Evolutionary conservation across 2,329 filamentous ascomycete genomes (phyloP), one percentile per base, ranked within the genome.

Genomic region (Botrytis byssoidea): DNA sequence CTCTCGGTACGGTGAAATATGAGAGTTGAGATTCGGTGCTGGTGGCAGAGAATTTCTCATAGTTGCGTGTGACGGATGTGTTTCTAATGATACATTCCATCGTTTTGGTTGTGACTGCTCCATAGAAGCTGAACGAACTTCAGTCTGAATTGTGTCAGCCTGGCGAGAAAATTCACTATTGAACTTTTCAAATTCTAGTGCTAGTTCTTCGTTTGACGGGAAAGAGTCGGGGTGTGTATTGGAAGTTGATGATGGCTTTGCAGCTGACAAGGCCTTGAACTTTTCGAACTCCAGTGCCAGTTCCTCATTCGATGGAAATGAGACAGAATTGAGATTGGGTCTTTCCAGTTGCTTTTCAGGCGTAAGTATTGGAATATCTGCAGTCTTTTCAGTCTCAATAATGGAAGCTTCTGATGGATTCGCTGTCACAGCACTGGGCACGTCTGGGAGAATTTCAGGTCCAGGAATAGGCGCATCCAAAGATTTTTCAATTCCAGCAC

Each of bases 131-230:
- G 48, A 44, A 57, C 10, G 48, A 42, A 1, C 12, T 12, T 32
- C 35, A 8, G 57, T 42, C 7, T 44, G 48, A 6, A 57, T n/a
- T 7, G 25, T 42, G 48, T 40, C 37, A 25, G 4, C 29, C 10
- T 29, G 48, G 29, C 16, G 48, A 42, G n/a, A n/a, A 57, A 69
- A 69, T 1, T 37, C 48, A 69, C 9, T 29, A 20, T 59, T 69
- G 18, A 69, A 69, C 32, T 59, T 69, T n/a, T 69, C 37, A 16
- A 69, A 69, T n/a, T 69, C 48, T 48, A 57, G 18, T 69, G 66
- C 66, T 4, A 69, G 1, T 42, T 69, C 66, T 20, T 57, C 66
- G 20, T 69, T 57, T 18, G 66, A 69, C 20, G 66, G 66, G 35
- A 69, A 69, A 20, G 18, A 42, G 6, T 69, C 37, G 1, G 9